These are phyloP conservation scores for Phylloporus arenicola DNA, from an alignment of 768 basidiomycete genomes.

Conservation along the genomic window DNA sequence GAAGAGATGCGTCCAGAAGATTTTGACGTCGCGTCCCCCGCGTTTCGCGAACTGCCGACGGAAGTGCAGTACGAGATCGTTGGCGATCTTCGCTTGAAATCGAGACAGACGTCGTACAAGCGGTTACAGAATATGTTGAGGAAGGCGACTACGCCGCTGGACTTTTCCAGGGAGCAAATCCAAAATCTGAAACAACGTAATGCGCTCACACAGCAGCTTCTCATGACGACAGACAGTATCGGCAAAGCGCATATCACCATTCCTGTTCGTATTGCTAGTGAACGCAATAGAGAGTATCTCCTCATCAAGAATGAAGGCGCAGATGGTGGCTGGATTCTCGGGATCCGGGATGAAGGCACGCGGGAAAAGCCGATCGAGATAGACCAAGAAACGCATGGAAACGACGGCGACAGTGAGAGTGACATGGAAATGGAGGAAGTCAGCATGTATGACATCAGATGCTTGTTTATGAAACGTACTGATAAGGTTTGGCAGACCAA, in stretches of 20 bases:
- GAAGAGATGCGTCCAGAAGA: constrained; percentile 96
- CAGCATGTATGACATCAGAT: constrained; percentile 45
- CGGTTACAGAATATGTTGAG: constrained; percentile 88
- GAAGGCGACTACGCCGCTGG: constrained; percentile 73
- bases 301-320: constrained; percentile 86
- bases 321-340: constrained; percentile 91
- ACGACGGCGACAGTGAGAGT: constrained; percentile 42
- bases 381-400: constrained; percentile 53
- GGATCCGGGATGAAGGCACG: constrained; percentile 84
- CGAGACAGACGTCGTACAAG: constrained; percentile 88
- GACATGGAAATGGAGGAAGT: constrained; percentile 82
- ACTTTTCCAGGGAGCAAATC: constrained; percentile 97
- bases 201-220: constrained; percentile 83
- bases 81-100: constrained; percentile 90
- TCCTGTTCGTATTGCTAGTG: constrained; percentile 90
- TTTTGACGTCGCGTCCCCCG: constrained; percentile 85
- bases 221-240: constrained; percentile 88
- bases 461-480: constrained; percentile 2
- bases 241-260: constrained; percentile 87
- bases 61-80: constrained; percentile 98
- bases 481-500: constrained; percentile 26
- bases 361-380: constrained; percentile 81
- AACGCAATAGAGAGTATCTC: constrained; percentile 92
- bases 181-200: constrained; percentile 86
- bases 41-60: constrained; percentile 87